Percentiles rank a stretch among this genome's conserved stretches.
Evolutionary conservation across 1,284 basidiomycete species (phyloP).

Genomic region (Veloboletus limbatus): DNA sequence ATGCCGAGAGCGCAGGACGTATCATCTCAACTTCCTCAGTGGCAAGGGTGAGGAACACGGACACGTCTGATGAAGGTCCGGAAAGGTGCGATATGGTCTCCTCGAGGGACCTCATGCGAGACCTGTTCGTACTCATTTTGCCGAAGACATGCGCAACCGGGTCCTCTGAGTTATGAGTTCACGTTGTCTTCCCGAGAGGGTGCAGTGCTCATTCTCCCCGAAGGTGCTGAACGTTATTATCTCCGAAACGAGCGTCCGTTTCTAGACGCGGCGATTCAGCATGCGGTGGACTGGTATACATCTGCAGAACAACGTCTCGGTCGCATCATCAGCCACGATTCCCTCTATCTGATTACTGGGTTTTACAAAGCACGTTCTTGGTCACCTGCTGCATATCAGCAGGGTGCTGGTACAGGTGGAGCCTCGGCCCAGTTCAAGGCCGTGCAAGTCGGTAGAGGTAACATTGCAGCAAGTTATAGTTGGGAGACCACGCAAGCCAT

Average conservation of each 20-base stretch:
- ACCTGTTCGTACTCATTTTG: neutral
- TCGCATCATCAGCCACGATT: constrained; percentile 17
- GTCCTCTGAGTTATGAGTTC: constrained; percentile 14
- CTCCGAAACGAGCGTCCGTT: constrained; percentile 15
- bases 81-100: constrained; percentile 7
- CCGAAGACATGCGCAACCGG: constrained; percentile 1
- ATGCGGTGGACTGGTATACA: constrained; percentile 20
- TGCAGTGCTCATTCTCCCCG: constrained; percentile 19
- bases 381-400: constrained; percentile 20
- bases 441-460: constrained; percentile 9
- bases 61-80: neutral
- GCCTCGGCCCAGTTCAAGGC: constrained; percentile 13
- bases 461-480: constrained; percentile 11
- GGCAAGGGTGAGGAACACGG: neutral
- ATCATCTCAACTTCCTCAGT: constrained; percentile 16
- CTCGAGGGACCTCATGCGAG: neutral
- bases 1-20: constrained; percentile 14
- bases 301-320: constrained; percentile 17
- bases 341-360: constrained; percentile 22
- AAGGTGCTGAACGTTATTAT: constrained; percentile 20
- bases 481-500: constrained; percentile 19
- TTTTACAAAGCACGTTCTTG: constrained; percentile 23
- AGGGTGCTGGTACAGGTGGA: neutral
- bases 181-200: constrained; percentile 16
- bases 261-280: constrained; percentile 7